Conservation (phyloP, 805 yeast species). For the Priceomyces carsonii region DNA sequence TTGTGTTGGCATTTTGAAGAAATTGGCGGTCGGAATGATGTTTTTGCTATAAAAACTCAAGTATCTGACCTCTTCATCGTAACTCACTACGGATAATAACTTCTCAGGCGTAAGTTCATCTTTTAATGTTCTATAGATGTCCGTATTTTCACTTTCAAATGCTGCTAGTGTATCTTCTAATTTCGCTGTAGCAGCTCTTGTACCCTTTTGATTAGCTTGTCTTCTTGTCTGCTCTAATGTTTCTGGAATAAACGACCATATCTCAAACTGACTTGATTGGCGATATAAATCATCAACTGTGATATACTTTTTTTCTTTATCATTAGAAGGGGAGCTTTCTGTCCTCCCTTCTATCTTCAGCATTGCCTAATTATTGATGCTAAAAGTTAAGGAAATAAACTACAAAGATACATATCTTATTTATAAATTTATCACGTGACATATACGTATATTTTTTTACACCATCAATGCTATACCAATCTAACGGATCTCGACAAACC, state of each 20-base stretch:
- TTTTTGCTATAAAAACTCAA: slow-evolving; percentile 73
- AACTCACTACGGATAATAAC: slow-evolving; percentile 48
- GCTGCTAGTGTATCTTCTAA: slow-evolving; percentile 23
- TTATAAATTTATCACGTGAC: slow-evolving; percentile 4
- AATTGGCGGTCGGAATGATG: slow-evolving; percentile 66
- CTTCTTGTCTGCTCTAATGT: slow-evolving; percentile 52
- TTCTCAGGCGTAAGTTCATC: slow-evolving; percentile 29
- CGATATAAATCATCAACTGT: slow-evolving; percentile 87
- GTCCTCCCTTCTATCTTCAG: too few species aligned
- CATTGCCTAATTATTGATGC: too few species aligned
- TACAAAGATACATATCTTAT: not conserved
- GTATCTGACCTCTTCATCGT: slow-evolving; percentile 70
- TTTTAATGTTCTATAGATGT: slow-evolving; percentile 29
- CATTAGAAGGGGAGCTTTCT: too few species aligned
- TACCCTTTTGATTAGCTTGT: slow-evolving; percentile 58
- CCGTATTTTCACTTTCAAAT: slow-evolving; percentile 21
- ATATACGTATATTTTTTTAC: not conserved
- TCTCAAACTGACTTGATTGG: slow-evolving; percentile 76
- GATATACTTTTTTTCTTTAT: slow-evolving; percentile 27
- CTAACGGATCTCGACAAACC: slow-evolving; percentile 85
- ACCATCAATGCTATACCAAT: slow-evolving; percentile 39
- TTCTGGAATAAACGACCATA: slow-evolving; percentile 79
- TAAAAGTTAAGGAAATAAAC: too few species aligned
- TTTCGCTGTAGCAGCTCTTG: slow-evolving; percentile 29
- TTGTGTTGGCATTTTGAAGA: slow-evolving; percentile 83